phyloP scores from a whole-genome alignment of 1,284 basidiomycete species.

The Boletus semigastroideus region DNA sequence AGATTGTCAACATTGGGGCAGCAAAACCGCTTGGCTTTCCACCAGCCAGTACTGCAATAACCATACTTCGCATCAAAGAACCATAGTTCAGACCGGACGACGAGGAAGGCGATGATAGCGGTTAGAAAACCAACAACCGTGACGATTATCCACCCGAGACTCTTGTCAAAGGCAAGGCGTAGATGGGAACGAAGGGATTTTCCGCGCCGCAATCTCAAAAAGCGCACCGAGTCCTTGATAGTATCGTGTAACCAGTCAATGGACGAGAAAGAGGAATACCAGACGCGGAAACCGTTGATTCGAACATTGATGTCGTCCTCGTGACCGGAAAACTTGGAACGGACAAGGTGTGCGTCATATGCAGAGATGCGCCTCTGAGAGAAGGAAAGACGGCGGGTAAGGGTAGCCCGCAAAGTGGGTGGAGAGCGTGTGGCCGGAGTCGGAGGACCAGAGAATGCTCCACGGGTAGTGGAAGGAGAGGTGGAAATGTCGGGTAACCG shows the following conservation, averaged over 20 bases:
- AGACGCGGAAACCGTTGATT: slow-evolving; percentile 86
- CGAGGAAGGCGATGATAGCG: slow-evolving; percentile 83
- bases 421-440: slow-evolving; percentile 19
- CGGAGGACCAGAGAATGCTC: slow-evolving; percentile 20
- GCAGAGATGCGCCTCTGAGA: slow-evolving; percentile 65
- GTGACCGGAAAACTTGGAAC: slow-evolving; percentile 31
- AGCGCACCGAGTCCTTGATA: slow-evolving; percentile 86
- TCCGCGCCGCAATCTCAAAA: slow-evolving; percentile 64
- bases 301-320: slow-evolving; percentile 59
- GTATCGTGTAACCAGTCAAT: slow-evolving; percentile 93
- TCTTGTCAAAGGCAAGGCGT: slow-evolving; percentile 75
- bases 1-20: slow-evolving; percentile 50
- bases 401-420: slow-evolving; percentile 11
- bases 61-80: slow-evolving; percentile 96
- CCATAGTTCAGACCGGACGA: slow-evolving; percentile 86
- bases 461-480: slow-evolving; percentile 4
- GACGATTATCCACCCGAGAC: slow-evolving; percentile 89
- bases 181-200: slow-evolving; percentile 73
- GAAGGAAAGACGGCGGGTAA: slow-evolving; percentile 38
- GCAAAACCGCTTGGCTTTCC: slow-evolving; percentile 80
- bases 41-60: slow-evolving; percentile 74
- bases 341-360: slow-evolving; percentile 58
- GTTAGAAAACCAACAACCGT: slow-evolving; percentile 84
- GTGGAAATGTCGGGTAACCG: slow-evolving; percentile 9
- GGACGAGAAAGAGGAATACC: slow-evolving; percentile 85